Evolutionary conservation across 257 asterid genomes (phyloP), one percentile per base, ranked within the genome.

Genomic region (Nemophila menziesii): DNA sequence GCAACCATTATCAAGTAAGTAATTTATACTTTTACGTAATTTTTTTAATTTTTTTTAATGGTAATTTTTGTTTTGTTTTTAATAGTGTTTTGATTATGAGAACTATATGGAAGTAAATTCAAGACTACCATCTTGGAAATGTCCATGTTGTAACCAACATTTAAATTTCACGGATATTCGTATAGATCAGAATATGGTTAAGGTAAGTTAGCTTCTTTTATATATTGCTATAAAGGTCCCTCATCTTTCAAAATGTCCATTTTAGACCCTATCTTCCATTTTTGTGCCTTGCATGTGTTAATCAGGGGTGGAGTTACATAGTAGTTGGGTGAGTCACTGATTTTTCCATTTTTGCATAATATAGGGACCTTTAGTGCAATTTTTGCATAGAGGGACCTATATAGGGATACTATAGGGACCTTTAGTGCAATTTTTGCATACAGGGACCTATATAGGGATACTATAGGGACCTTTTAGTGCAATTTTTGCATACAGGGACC

Each of bases 1-100:
- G 99, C 89, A 85, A 79, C 43, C 96, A 90, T 71, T 74, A 72
- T 46, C 94, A 89, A 92, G 98, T 89, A 70, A 70, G 23, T 57
- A 46, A 64, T 38, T 22, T 20, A 36, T 37, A 4, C 44, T 4
- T 24, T 44, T 36, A 19, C 33, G 20, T 34, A 41, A 42, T 41
- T 22, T 19, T 38, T 44, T 40, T 11, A 21, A 16, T 51, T 60
- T 29, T 22, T 22, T 38, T 66, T 19, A 23, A 11, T 29, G 16
- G 22, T 6, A 11, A 42, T 46, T 10, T 26, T 4, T 51, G 27
- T 40, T n/a, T n/a, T 45, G 33, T 49, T 34, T 21, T 29, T 41
- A 43, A n/a, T 40, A 90, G 99, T 90, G 99, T 63, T 77, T 85
- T 57, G 99, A 90, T 71, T 79, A 63, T 58, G 73, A 77, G 70